Evolutionary conservation across 345 rosid species (phyloP), one percentile per base, ranked within the genome.

Genomic region (Chamaenerion angustifolium): DNA sequence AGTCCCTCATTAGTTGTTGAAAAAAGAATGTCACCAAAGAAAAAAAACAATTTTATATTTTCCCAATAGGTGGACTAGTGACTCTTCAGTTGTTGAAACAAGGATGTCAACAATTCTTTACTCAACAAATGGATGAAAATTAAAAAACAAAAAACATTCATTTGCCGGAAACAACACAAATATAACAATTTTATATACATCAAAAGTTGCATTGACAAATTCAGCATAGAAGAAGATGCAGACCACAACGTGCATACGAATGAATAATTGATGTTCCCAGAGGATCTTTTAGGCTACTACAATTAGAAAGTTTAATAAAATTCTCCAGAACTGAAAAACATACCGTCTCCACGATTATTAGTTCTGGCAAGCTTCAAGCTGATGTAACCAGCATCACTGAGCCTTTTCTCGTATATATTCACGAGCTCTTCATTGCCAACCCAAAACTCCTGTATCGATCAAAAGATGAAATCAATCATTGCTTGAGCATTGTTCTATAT

Each of bases 271-370:
- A 31, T 31, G 37, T 21, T 21, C 25, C 25, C 25, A 42, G 16
- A 54, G 16, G 25, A 13, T 42, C n/a, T 21, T 21, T 21, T 21
- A 19, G 12, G 6, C 21, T 42, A 5, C 47, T n/a, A 1, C 15
- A 49, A 18, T n/a, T 8, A 8, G 4, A 21, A 21, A 4, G 37
- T 31, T 31, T 31, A 31, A 5, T 31, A 31, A 31, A 31, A 31
- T 7, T 31, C 10, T 7, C 1, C 37, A 21, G 40, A 19, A 23
- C 23, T 52, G 10, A 18, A 52, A 10, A 18, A 52, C 44, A 17
- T 71, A 90, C 98, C 98, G 67, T 90, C 98, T 3, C 94, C 95
- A 1, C 98, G 92, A 59, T 90, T 90, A 76, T 85, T 85, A 56
- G 98, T 89, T 16, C 98, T 83, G 9, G 70, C 86, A 43, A 83